A percentile compares a stretch with the other conserved stretches of the same genome.
Evolutionary conservation across 495 filamentous ascomycete genomes (phyloP).

Genomic region (Sporormia fimetaria): DNA sequence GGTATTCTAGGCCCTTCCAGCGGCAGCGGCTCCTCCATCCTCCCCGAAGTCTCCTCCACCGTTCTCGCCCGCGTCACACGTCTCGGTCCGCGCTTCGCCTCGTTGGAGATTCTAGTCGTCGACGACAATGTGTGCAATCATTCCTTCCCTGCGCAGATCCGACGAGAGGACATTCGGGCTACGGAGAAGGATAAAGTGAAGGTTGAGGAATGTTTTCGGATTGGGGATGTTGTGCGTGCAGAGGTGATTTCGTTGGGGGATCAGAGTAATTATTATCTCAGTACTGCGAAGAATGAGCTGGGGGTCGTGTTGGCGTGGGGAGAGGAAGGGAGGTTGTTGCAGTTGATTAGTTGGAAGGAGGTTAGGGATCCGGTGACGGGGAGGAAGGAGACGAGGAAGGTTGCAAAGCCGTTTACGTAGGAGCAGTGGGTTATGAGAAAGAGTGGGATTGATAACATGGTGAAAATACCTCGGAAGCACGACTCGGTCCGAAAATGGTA

Average conservation of each 20-base stretch:
- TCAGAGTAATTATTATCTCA: constrained; percentile 85
- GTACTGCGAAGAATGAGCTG: constrained; percentile 77
- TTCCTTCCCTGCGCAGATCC: constrained; percentile 35
- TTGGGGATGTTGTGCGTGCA: constrained; percentile 85
- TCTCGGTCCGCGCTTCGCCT: constrained; percentile 70
- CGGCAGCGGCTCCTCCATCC: constrained; percentile 48
- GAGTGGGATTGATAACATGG: neutral
- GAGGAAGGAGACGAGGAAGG: constrained; percentile 68
- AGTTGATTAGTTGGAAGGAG: constrained; percentile 88
- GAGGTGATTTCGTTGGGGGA: constrained; percentile 79
- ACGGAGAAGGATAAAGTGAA: constrained; percentile 93
- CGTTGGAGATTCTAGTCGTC: constrained; percentile 69
- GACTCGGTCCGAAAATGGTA: too few species aligned
- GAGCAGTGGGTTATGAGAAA: too few species aligned
- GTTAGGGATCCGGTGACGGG: constrained; percentile 79
- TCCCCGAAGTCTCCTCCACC: constrained; percentile 67
- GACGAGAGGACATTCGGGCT: constrained; percentile 81
- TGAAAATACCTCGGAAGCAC: too few species aligned
- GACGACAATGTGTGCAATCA: constrained; percentile 42
- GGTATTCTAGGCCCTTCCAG: constrained; percentile 25
- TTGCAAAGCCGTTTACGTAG: constrained; percentile 84
- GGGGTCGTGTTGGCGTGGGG: constrained; percentile 91
- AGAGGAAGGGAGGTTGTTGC: constrained; percentile 79
- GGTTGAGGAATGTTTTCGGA: constrained; percentile 80
- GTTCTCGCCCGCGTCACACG: constrained; percentile 79